These are phyloP conservation scores for Ogataea nitratoaversa DNA, from an alignment of 805 yeast genomes.

Conservation along the genomic window DNA sequence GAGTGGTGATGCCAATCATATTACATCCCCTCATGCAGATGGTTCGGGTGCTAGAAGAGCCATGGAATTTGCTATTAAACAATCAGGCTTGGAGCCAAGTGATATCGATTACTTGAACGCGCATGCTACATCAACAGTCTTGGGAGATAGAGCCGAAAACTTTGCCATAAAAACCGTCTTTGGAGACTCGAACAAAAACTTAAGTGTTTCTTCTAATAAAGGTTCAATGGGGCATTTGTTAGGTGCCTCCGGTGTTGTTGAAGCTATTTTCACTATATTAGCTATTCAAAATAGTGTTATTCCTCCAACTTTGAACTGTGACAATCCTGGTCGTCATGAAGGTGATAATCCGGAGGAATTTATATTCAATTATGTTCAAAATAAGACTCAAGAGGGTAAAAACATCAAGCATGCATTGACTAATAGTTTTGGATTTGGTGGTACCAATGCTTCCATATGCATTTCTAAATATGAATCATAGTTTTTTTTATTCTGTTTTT, in stretches of 20 bases:
- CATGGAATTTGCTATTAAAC: conserved; percentile 69
- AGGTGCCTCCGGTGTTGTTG: conserved; percentile 97
- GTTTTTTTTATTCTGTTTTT: no score
- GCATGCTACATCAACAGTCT: conserved; percentile 89
- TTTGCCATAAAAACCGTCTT: conserved; percentile 62
- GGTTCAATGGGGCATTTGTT: conserved; percentile 91
- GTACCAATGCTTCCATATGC: conserved; percentile 78
- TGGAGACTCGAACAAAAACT: conserved; percentile 29
- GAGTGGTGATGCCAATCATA: conserved; percentile 88
- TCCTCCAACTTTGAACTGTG: conserved; percentile 82
- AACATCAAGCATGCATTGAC: conserved; percentile 59
- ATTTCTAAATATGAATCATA: conserved; percentile 38
- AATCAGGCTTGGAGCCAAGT: conserved; percentile 42
- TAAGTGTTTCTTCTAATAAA: conserved; percentile 75
- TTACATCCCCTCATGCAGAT: conserved; percentile 80
- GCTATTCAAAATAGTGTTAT: conserved; percentile 52
- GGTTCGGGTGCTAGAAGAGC: conserved; percentile 85
- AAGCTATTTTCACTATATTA: conserved; percentile 72
- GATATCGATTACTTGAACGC: conserved; percentile 82
- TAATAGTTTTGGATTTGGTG: conserved; percentile 97
- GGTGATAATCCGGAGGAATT: conserved; percentile 41
- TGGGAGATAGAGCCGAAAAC: conserved; percentile 90
- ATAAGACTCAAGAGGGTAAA: conserved; percentile 34
- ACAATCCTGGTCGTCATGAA: conserved; percentile 44
- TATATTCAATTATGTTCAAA: conserved; percentile 55